Conservation (phyloP, 2,329 filamentous ascomycete genomes). For the Microdochium nivale region DNA sequence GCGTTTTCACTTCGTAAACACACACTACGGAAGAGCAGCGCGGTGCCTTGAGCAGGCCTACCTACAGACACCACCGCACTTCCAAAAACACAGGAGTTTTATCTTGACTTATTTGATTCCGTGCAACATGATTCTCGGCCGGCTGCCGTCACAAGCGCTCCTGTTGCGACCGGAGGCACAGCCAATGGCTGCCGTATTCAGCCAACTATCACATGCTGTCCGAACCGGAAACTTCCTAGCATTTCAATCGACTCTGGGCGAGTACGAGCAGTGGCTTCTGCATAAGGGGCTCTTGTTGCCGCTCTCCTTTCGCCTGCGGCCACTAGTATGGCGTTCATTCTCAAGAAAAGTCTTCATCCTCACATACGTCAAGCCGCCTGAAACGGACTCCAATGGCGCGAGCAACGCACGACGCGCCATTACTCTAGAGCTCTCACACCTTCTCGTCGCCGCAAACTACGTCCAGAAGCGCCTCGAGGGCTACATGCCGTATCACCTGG, state of each 20-base stretch:
- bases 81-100: conserved; percentile 64
- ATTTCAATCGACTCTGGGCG: conserved; percentile 62
- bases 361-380: conserved; percentile 61
- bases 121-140: conserved; percentile 74
- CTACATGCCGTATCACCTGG: conserved; percentile 33
- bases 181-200: conserved; percentile 56
- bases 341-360: conserved; percentile 70
- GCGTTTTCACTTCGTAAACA: conserved; percentile 79
- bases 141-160: conserved; percentile 63
- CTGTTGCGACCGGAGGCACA: conserved; percentile 63
- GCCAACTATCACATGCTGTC: conserved; percentile 65
- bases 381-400: conserved; percentile 16
- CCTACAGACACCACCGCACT: conserved; percentile 51
- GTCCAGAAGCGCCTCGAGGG: conserved; percentile 57
- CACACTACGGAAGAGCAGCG: conserved; percentile 71
- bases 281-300: conserved; percentile 67
- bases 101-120: conserved; percentile 81
- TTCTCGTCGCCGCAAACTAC: conserved; percentile 55
- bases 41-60: conserved; percentile 73
- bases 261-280: conserved; percentile 64
- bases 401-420: conserved; percentile 53
- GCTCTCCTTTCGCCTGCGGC: conserved; percentile 67
- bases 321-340: conserved; percentile 77
- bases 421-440: conserved; percentile 62
- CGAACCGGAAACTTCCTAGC: conserved; percentile 63